Evolutionary conservation across 2,329 filamentous ascomycete species (phyloP), one percentile per base, ranked within the genome.

Genomic region (Lomentospora prolificans): DNA sequence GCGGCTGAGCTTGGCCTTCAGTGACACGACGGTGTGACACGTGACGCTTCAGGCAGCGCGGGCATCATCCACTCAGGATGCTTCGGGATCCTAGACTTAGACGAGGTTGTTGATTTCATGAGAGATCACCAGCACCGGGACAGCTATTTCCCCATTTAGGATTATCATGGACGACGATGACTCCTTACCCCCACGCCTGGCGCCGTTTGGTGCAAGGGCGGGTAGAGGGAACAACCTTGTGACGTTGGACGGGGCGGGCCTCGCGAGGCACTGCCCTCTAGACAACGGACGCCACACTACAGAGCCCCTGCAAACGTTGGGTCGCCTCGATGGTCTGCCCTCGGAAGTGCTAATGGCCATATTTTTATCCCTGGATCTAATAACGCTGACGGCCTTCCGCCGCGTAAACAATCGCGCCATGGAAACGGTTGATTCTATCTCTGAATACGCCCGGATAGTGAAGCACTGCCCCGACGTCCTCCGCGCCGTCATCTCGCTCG

Each of bases 401-500:
- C 63, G 63, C 50, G 67, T 72, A 48, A 72, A 64, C 46, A 53
- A 57, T 6, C 59, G 61, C 9, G 67, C 69, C 9, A 69, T 68
- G 63, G 51, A 61, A 19, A 59, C 67, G 14, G 67, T 71, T 50
- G 65, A 73, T 61, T 66, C 64, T 1, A 55, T 73, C 14, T 66
- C 60, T n/a, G 60, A 69, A 58, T 73, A 71, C 59, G 57, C 57
- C 50, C 55, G 50, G n/a, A 63, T 72, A 12, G 39, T 65, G 31
- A 60, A 61, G 25, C 64, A 70, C 59, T 65, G 64, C 46, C 64
- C 63, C 19, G 60, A 65, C 53, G 58, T 67, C 44, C 60, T 69
- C 50, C 68, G 65, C 58, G 67, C 64, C 30, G 64, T 69, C 52
- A 44, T 71, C 52, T 67, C 64, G 62, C 67, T 71, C 51, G 51